Evolutionary conservation across 1,284 basidiomycete genomes (phyloP).

Genomic region (Cutaneotrichosporon arboriforme): DNA sequence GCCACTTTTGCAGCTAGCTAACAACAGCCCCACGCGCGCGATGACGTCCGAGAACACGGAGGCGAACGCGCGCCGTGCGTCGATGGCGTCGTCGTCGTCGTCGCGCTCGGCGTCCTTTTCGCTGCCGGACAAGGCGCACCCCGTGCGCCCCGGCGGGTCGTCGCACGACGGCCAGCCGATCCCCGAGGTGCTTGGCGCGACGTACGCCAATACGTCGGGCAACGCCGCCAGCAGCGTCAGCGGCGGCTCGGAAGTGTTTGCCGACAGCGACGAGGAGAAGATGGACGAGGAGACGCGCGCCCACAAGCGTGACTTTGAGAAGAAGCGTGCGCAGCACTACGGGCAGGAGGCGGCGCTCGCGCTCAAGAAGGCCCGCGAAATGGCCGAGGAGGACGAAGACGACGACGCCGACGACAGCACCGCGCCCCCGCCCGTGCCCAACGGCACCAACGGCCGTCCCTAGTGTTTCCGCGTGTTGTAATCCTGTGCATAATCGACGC

Average conservation of each 20-base stretch:
- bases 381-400: slow-evolving; percentile 34
- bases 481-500: neutral
- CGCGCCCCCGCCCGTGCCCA: slow-evolving; percentile 1
- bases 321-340: slow-evolving; percentile 76
- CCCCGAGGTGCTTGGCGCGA: slow-evolving; percentile 50
- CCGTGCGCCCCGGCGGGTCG: slow-evolving; percentile 36
- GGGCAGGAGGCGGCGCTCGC: slow-evolving; percentile 80
- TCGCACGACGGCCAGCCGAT: slow-evolving; percentile 45
- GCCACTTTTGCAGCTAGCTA: neutral
- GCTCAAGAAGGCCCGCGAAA: slow-evolving; percentile 59
- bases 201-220: slow-evolving; percentile 41
- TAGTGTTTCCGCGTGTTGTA: neutral
- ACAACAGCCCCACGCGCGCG: slow-evolving; percentile 6
- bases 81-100: slow-evolving; percentile 63
- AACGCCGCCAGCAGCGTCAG: slow-evolving; percentile 23
- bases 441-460: slow-evolving; percentile 5
- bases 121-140: slow-evolving; percentile 33
- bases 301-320: slow-evolving; percentile 75
- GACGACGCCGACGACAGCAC: slow-evolving; percentile 23
- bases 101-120: slow-evolving; percentile 76
- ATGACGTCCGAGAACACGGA: slow-evolving; percentile 15
- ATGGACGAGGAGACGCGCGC: slow-evolving; percentile 83
- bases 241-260: slow-evolving; percentile 33
- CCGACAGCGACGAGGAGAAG: slow-evolving; percentile 67
- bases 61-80: slow-evolving; percentile 37